Evolutionary conservation across 1,284 basidiomycete genomes (phyloP), one percentile per base, ranked within the genome.

Genomic region (Melampsora larici-populina): DNA sequence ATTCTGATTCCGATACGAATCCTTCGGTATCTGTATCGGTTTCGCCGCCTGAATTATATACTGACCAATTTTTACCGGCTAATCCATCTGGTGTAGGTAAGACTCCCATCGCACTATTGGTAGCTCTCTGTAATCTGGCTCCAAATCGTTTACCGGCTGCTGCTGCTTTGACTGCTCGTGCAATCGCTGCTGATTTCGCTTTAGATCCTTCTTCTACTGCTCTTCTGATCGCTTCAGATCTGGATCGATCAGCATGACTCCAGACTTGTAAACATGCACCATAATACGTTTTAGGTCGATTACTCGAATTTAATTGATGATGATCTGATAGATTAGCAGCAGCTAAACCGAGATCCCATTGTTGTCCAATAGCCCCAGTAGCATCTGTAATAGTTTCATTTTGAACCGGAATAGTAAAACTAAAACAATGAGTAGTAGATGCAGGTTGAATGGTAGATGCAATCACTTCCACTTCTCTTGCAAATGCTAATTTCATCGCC

Each of bases 401-500:
- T 31, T 78, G 68, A 80, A 82, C 58, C 81, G 83, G 68, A 81
- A 68, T 26, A 5, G 31, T 82, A 80, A 97, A 97, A 4, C 92
- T 91, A 85, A 98, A 98, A 0, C 90, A 91, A 85, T 97, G 94
- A 66, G 94, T 91, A 21, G 94, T 96, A 24, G 92, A 92, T 0
- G 93, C 90, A 4, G 94, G 94, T 81, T 94, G 91, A 9, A 95
- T 87, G 0, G 92, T 92, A 18, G 93, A 93, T 21, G 93, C 92
- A 83, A 97, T 90, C 79, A 98, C 91, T 83, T 98, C 95, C 68
- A 98, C 92, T 85, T 95, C 93, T 73, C 92, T 90, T 31, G 92
- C 90, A 84, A 95, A 94, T 84, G 85, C 78, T 79, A 92, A 91
- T 87, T 97, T 96, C 83, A 95, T 88, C 7, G 92, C 89, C 83